These are phyloP conservation scores for Xylariaceae sp. DNA, from an alignment of 2,329 filamentous ascomycete genomes.

Conservation along the genomic window DNA sequence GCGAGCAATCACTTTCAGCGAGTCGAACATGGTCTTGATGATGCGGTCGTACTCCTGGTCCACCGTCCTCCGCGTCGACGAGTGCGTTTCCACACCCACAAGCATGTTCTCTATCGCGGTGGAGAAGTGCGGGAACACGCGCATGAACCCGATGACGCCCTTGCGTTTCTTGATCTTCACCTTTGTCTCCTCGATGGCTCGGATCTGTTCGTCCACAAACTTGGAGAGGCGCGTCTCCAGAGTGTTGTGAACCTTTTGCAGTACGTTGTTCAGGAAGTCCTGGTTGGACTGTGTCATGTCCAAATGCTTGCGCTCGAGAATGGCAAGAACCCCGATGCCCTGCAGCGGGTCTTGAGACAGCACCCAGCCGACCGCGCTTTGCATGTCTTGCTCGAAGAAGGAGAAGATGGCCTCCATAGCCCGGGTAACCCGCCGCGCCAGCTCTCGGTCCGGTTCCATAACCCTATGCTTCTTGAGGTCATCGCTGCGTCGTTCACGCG, in stretches of 20 bases:
- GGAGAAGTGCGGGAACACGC: slow-evolving; percentile 85
- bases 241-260: slow-evolving; percentile 72
- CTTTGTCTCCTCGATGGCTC: slow-evolving; percentile 94
- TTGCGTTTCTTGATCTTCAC: slow-evolving; percentile 99
- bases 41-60: slow-evolving; percentile 84
- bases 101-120: slow-evolving; percentile 79
- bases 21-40: slow-evolving; percentile 94
- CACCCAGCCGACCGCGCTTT: slow-evolving; percentile 77
- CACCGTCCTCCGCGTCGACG: slow-evolving; percentile 65
- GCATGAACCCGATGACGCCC: slow-evolving; percentile 91
- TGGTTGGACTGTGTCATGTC: slow-evolving; percentile 86
- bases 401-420: slow-evolving; percentile 85
- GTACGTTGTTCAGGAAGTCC: slow-evolving; percentile 73
- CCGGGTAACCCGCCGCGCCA: slow-evolving; percentile 76
- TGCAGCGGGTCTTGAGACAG: slow-evolving; percentile 77
- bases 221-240: slow-evolving; percentile 72
- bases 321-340: slow-evolving; percentile 78
- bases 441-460: slow-evolving; percentile 80
- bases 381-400: slow-evolving; percentile 72
- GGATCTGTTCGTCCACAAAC: slow-evolving; percentile 91
- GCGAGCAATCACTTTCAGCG: slow-evolving; percentile 83
- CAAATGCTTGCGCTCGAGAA: slow-evolving; percentile 69
- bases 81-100: slow-evolving; percentile 44
- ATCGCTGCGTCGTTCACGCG: slow-evolving; percentile 61
- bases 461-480: slow-evolving; percentile 68